A percentile compares a stretch with the other conserved stretches of the same genome.
phyloP scores from a whole-genome alignment of 148 eudicot species.

The Drosera capensis region DNA sequence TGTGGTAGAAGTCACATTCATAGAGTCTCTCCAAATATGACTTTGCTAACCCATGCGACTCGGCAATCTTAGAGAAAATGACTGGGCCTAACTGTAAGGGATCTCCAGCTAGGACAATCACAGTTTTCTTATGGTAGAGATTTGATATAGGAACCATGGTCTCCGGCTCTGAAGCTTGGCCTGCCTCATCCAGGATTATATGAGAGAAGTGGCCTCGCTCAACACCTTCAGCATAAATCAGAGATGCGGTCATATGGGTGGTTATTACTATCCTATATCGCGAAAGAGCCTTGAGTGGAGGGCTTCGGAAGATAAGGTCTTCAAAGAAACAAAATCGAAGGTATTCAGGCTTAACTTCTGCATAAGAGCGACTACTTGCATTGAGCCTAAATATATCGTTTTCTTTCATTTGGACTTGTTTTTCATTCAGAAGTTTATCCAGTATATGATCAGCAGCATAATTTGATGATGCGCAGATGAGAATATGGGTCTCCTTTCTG shows the following conservation, averaged over 20 bases:
- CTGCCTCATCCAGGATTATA: constrained; percentile 85
- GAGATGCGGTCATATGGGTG: constrained; percentile 64
- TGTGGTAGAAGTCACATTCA: constrained; percentile 32
- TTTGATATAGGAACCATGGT: constrained; percentile 79
- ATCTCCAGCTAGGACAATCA: constrained; percentile 89
- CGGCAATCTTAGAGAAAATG: constrained; percentile 52
- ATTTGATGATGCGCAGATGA: constrained; percentile 91
- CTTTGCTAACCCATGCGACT: constrained; percentile 45
- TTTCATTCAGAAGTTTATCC: constrained; percentile 29
- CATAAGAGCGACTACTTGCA: constrained; percentile 57
- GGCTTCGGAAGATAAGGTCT: constrained; percentile 40
- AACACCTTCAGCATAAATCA: constrained; percentile 55
- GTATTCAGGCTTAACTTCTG: constrained; percentile 41
- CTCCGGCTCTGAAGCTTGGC: constrained; percentile 98
- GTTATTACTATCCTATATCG: constrained; percentile 48
- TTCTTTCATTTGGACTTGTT: constrained; percentile 13
- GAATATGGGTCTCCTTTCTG: constrained; percentile 17
- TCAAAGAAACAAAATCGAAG: constrained; percentile 36
- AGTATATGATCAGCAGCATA: constrained; percentile 82
- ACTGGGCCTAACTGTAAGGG: constrained; percentile 92
- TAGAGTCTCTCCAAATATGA: constrained; percentile 69
- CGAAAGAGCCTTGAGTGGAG: constrained; percentile 19
- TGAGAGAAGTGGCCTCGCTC: constrained; percentile 63
- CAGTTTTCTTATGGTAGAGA: constrained; percentile 32
- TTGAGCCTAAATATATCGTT: constrained; percentile 64